phyloP scores from a whole-genome alignment of 257 asterid species.

The Petunia secreta region DNA sequence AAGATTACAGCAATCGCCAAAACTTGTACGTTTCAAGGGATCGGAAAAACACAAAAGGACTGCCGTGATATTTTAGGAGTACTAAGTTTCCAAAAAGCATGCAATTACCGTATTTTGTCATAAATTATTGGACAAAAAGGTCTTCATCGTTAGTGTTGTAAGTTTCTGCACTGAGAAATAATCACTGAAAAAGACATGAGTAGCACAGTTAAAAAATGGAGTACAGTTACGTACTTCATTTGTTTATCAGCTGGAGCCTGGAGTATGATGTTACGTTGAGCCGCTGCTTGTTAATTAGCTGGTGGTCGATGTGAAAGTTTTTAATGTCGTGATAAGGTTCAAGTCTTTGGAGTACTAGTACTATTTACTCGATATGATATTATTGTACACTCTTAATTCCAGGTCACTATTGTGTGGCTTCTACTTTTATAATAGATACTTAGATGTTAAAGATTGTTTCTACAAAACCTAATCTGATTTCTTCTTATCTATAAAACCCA shows the following conservation, averaged over 20 bases:
- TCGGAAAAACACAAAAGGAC: neutral
- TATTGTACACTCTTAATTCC: no score
- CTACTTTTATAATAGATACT: no score
- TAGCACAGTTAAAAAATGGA: neutral
- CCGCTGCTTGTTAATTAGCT: neutral
- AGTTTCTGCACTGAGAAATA: conserved; percentile 8
- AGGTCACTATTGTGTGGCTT: no score
- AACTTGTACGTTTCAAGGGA: neutral
- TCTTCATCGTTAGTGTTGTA: neutral
- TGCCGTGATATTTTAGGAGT: neutral
- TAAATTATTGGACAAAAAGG: conserved; percentile 18
- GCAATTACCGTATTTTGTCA: neutral
- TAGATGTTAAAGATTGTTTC: no score
- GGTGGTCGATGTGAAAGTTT: neutral
- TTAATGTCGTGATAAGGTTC: neutral
- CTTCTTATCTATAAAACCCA: no score
- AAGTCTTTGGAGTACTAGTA: neutral
- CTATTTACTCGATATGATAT: neutral
- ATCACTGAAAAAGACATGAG: conserved; percentile 2
- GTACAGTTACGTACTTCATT: conserved; percentile 6
- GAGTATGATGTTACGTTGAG: no score
- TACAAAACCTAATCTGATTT: no score
- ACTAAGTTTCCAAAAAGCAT: neutral
- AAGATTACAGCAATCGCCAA: neutral
- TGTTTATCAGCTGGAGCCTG: conserved; percentile 1